Base-by-base conservation (phyloP, 768 basidiomycete genomes). In the Tylopilus plumbeoviolaceoides region DNA sequence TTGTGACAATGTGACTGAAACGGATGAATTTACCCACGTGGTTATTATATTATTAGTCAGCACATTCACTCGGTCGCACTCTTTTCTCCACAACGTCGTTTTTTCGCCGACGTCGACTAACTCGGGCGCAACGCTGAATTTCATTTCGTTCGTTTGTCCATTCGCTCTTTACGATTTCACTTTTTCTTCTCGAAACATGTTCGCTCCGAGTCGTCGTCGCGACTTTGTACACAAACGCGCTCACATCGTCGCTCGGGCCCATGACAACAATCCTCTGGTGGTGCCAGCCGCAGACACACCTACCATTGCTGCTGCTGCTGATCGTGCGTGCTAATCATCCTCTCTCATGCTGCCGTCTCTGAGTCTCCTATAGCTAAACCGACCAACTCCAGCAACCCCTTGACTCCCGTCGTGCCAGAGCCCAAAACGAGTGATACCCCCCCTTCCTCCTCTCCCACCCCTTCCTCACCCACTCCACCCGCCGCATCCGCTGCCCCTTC, bases 131-230 rank as follows among this genome's bases (percentile, higher is more conserved):
- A 44, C 39, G 59, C 11, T 12, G 11, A 5, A 12, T 33, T 12
- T 33, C 48, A 27, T 18, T 56, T 28, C 67, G 36, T 51, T 68
- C 65, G 18, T 70, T 66, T 51, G 0, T 21, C 14, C 4, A 10
- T 50, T 51, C 67, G 41, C 50, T 71, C 65, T 27, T 69, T 63
- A 63, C 57, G 52, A 59, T 56, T 38, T 15, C 23, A n/a, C n/a
- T n/a, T 23, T 5, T 30, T 30, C 7, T 30, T 7, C 10, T 30
- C 7, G 39, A 58, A 36, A 51, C 44, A 65, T 63, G 55, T 47
- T 48, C n/a, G 43, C 43, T n/a, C 15, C 17, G 15, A 36, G 17
- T 5, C 57, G 12, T 20, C 48, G 43, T 30, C 53, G 51, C 38
- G 36, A 55, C 47, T 50, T 53, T 53, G 33, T 55, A 23, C 44